Evolutionary conservation across 1,284 basidiomycete genomes (phyloP).

Genomic region (Malassezia vespertilionis): DNA sequence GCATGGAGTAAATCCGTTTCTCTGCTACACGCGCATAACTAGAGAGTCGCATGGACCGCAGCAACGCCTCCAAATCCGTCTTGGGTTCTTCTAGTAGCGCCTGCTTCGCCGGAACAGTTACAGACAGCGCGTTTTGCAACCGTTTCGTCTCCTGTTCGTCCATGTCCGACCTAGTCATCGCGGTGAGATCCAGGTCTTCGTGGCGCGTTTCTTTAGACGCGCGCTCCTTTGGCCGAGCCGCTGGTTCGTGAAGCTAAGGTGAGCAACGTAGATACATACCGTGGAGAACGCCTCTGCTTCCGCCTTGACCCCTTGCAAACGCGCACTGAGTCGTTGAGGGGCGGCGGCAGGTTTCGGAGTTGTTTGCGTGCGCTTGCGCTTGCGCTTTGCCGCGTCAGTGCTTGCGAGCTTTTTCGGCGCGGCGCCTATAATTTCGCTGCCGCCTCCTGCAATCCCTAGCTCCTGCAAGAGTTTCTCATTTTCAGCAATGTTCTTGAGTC

Average conservation of each 20-base stretch:
- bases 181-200: slow-evolving; percentile 20
- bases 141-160: slow-evolving; percentile 18
- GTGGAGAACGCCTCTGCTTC: background rate
- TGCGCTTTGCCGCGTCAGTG: slow-evolving; percentile 8
- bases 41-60: slow-evolving; percentile 33
- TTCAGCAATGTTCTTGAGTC: slow-evolving; percentile 39
- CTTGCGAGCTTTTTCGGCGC: slow-evolving; percentile 18
- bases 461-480: slow-evolving; percentile 40
- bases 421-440: slow-evolving; percentile 20
- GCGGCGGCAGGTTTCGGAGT: slow-evolving; percentile 18
- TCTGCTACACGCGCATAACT: slow-evolving; percentile 28
- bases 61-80: slow-evolving; percentile 22
- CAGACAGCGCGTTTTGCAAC: background rate
- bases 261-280: background rate
- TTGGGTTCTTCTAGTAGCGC: slow-evolving; percentile 7
- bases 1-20: slow-evolving; percentile 36
- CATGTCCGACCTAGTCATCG: background rate
- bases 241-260: slow-evolving; percentile 13
- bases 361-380: slow-evolving; percentile 13
- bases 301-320: slow-evolving; percentile 18
- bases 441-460: slow-evolving; percentile 31
- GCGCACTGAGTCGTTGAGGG: slow-evolving; percentile 26
- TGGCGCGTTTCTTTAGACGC: background rate
- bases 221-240: slow-evolving; percentile 9
- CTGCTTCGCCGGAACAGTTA: slow-evolving; percentile 1